Percentiles rank a stretch among this genome's conserved stretches.
phyloP scores from a whole-genome alignment of 78 protist species.

The Planoprotostelium fungivorum region DNA sequence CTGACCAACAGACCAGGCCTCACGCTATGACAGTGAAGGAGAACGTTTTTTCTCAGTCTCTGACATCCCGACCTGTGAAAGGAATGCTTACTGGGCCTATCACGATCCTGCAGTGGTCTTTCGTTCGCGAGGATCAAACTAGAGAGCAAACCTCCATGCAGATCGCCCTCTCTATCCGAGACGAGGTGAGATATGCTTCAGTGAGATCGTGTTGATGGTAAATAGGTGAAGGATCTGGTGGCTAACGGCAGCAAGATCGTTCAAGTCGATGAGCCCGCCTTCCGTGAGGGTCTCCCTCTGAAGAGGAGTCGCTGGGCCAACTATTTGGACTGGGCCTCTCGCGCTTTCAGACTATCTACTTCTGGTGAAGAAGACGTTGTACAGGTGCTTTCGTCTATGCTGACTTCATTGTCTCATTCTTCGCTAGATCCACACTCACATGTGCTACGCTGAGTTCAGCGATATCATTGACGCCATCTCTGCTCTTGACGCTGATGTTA shows the following conservation, averaged over 20 bases:
- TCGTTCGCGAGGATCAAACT: slow-evolving; percentile 70
- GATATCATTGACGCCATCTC: slow-evolving; percentile 61
- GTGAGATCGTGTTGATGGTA: no score
- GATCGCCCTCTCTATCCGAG: slow-evolving; percentile 74
- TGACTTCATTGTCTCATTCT: neutral
- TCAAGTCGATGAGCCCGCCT: slow-evolving; percentile 83
- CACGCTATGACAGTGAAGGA: slow-evolving; percentile 60
- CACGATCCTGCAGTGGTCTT: slow-evolving; percentile 80
- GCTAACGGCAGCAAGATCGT: slow-evolving; percentile 44
- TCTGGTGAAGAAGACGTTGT: slow-evolving; percentile 39
- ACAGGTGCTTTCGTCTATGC: neutral
- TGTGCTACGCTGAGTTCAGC: slow-evolving; percentile 81
- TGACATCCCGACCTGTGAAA: slow-evolving; percentile 66
- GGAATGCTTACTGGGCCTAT: slow-evolving; percentile 87
- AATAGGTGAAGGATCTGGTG: no score
- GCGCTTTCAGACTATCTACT: slow-evolving; percentile 44
- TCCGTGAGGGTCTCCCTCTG: slow-evolving; percentile 81
- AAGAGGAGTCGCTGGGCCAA: slow-evolving; percentile 33
- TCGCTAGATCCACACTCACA: slow-evolving; percentile 73
- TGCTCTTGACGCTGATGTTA: slow-evolving; percentile 69
- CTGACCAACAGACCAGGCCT: slow-evolving; percentile 6
- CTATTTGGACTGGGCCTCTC: slow-evolving; percentile 65
- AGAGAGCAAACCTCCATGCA: slow-evolving; percentile 48
- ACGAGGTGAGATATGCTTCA: slow-evolving; percentile 73
- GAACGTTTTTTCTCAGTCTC: slow-evolving; percentile 52